Evolutionary conservation across 805 yeast species (phyloP).

Genomic region (Kodamaea kaohsiungensis): DNA sequence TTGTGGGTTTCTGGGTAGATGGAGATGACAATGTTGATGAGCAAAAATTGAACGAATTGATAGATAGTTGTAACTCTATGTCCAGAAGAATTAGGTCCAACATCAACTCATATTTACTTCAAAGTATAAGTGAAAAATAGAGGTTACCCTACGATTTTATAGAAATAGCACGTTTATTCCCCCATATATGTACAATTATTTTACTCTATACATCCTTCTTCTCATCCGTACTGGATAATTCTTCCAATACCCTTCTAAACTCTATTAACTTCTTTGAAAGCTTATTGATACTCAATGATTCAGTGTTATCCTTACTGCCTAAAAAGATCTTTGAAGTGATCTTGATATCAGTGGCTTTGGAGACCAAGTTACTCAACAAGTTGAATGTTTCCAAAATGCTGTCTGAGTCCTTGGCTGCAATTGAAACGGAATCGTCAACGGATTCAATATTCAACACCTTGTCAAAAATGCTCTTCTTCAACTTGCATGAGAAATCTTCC

Average conservation of each 20-base stretch:
- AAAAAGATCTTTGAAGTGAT: conserved; percentile 41
- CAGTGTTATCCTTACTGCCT: conserved; percentile 16
- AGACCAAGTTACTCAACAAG: conserved; percentile 18
- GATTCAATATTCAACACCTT: conserved; percentile 26
- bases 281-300: conserved; percentile 17
- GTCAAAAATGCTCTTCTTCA: conserved; percentile 34
- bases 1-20: conserved; percentile 60
- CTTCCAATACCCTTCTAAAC: conserved; percentile 24
- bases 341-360: conserved; percentile 25
- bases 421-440: conserved; percentile 28
- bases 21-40: conserved; percentile 30
- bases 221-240: conserved; percentile 26
- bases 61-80: conserved; percentile 48
- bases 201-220: conserved; percentile 15
- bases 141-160: not conserved
- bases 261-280: conserved; percentile 26
- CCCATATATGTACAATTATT: conserved; percentile 2
- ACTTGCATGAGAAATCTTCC: conserved; percentile 26
- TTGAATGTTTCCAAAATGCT: conserved; percentile 32
- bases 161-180: not conserved
- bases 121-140: conserved; percentile 3
- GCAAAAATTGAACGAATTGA: conserved; percentile 22
- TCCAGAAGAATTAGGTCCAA: conserved; percentile 44
- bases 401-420: conserved; percentile 25
- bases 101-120: conserved; percentile 44